These are phyloP conservation scores for Saccharomycopsis sp. DNA, from an alignment of 805 yeast genomes.

Conservation along the genomic window DNA sequence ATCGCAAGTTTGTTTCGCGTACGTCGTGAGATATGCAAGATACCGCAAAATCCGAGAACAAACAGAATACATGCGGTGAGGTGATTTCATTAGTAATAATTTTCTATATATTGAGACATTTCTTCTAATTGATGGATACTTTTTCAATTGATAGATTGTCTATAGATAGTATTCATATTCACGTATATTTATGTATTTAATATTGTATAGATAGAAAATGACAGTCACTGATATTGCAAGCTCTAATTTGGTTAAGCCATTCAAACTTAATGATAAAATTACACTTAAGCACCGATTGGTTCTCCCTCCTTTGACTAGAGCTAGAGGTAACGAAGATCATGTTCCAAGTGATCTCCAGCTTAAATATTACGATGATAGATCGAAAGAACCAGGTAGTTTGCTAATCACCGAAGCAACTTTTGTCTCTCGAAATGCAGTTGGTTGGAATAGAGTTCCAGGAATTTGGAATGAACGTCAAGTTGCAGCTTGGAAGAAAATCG, in stretches of 20 bases:
- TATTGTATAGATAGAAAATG: no score
- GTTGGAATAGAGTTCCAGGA: constrained; percentile 41
- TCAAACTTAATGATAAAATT: constrained; percentile 31
- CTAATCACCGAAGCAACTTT: constrained; percentile 55
- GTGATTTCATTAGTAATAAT: no score
- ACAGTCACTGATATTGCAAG: constrained; percentile 21
- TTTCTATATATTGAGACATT: no score
- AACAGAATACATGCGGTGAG: no score
- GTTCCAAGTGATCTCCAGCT: constrained; percentile 41
- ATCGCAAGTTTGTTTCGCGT: no score
- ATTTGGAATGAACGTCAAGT: constrained; percentile 42
- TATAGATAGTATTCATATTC: no score
- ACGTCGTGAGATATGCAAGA: no score
- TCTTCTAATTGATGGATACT: no score
- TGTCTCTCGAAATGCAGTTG: constrained; percentile 36
- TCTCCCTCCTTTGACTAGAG: constrained; percentile 47
- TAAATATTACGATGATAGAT: constrained; percentile 52
- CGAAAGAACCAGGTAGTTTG: constrained; percentile 50
- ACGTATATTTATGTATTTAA: no score
- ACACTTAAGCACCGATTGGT: constrained; percentile 36
- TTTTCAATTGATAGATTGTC: no score
- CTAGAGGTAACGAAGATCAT: constrained; percentile 32
- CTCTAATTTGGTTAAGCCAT: constrained; percentile 33
- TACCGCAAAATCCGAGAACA: no score
- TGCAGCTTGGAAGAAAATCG: constrained; percentile 42